Base-by-base conservation (phyloP, 179 eudicot genomes). In the Corrigiola litoralis region DNA sequence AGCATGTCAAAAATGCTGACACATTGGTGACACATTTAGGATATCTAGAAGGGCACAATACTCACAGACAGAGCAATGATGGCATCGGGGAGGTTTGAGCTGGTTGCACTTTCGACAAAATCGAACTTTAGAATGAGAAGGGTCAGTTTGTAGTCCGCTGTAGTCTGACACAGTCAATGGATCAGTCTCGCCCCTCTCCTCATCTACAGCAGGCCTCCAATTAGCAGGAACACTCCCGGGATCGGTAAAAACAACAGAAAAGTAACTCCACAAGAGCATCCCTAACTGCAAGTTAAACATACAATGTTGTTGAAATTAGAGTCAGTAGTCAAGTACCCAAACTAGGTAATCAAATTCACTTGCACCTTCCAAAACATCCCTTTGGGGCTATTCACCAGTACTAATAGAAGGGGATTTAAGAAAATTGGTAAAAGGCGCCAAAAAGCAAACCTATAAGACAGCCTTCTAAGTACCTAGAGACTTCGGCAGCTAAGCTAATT, bases 31-130 rank as follows among this genome's bases (percentile, higher is more conserved):
- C 45, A 33, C 44, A 53, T 47, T 16, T 12, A 45, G 65, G 11
- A 46, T 25, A 44, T 58, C 23, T 49, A 20, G 5, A 18, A 1
- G 53, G 42, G 25, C 45, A 34, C 41, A n/a, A 3, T 56, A 82
- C 99, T 91, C 75, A 94, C 99, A 94, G 70, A 91, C 99, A 77
- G 99, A 94, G 65, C 99, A 94, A 68, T 94, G 99, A 82, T 94
- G 99, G 70, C 99, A 91, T 18, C 99, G 91, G 40, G 96, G 87
- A 64, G 99, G 99, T 80, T 94, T 94, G 67, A 82, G 79, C 66
- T 88, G 97, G 75, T 86, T 88, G 85, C 99, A 94, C 71, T 94
- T 94, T 49, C 88, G 81, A 76, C 99, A 94, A 73, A 70, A 84
- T 25, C 99, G 96, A 44, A 88, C 72, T 56, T 83, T 77, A 0